Evolutionary conservation across 2,329 filamentous ascomycete species (phyloP).

Genomic region (Tricladium varicosporioides): DNA sequence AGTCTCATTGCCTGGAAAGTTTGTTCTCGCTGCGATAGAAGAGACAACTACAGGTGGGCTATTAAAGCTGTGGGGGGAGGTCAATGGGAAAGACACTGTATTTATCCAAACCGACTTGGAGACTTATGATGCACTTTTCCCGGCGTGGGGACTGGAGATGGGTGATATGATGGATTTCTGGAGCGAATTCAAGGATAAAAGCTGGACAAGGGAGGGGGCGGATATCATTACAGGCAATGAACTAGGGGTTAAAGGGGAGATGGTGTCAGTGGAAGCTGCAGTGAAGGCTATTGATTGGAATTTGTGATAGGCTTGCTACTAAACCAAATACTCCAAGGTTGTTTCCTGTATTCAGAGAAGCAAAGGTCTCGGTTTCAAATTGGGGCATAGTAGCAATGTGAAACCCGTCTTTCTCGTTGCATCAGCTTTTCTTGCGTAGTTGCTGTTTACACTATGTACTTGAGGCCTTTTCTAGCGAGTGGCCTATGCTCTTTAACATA

Average conservation of each 20-base stretch:
- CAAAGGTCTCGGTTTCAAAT: too few species aligned
- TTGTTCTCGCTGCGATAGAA: constrained; percentile 33
- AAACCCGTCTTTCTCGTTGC: too few species aligned
- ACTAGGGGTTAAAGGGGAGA: neutral
- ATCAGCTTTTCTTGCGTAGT: too few species aligned
- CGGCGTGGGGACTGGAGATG: constrained; percentile 31
- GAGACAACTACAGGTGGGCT: constrained; percentile 29
- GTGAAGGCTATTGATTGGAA: neutral
- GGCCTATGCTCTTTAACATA: too few species aligned
- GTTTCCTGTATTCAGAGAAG: too few species aligned
- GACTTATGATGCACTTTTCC: constrained; percentile 34
- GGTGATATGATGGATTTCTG: constrained; percentile 31
- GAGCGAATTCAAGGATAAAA: constrained; percentile 27
- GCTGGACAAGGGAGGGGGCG: constrained; percentile 27
- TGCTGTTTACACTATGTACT: too few species aligned
- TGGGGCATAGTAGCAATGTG: too few species aligned
- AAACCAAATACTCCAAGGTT: too few species aligned
- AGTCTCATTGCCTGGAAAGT: constrained; percentile 29
- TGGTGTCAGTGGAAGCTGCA: neutral
- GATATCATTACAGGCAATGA: neutral
- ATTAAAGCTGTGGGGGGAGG: constrained; percentile 33
- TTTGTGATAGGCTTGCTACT: neutral
- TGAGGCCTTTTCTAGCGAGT: too few species aligned
- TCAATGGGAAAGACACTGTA: constrained; percentile 25
- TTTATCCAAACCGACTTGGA: constrained; percentile 30